Evolutionary conservation across 768 basidiomycete species (phyloP).

Genomic region (Suillus decipiens): DNA sequence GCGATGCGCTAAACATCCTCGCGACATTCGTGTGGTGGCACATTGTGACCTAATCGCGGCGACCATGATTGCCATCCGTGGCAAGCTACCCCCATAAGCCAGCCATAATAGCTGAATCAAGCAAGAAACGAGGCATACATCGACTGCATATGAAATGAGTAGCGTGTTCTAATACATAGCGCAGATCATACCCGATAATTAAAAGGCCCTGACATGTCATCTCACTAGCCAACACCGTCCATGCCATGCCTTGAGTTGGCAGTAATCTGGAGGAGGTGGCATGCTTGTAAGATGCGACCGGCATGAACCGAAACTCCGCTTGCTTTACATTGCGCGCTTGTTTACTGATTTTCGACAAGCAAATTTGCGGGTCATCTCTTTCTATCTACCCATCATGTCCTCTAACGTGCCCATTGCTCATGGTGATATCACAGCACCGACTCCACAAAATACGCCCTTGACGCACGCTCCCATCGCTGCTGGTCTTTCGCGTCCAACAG

Average conservation of each 20-base stretch:
- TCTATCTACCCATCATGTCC: conserved; percentile 53
- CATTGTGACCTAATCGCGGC: not conserved
- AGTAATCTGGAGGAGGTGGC: not conserved
- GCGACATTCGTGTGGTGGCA: not conserved
- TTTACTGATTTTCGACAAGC: conserved; percentile 25
- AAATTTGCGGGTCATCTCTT: conserved; percentile 25
- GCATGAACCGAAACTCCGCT: conserved; percentile 41
- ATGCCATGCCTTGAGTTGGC: conserved; percentile 6
- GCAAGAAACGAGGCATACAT: conserved; percentile 7
- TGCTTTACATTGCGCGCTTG: conserved; percentile 21
- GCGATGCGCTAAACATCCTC: not conserved
- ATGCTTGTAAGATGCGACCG: conserved; percentile 16
- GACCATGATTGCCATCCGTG: conserved; percentile 1
- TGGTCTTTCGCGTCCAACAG: conserved; percentile 83
- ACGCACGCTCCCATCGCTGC: conserved; percentile 76
- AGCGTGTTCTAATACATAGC: not conserved
- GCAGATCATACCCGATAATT: not conserved
- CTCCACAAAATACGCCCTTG: conserved; percentile 91
- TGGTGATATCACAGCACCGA: conserved; percentile 77
- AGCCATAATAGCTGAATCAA: conserved; percentile 4
- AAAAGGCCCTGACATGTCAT: not conserved
- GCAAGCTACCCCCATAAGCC: not conserved
- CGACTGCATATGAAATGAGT: not conserved
- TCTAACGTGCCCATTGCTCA: conserved; percentile 65
- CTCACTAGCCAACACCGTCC: not conserved